Evolutionary conservation across 2,329 filamentous ascomycete genomes (phyloP).

Genomic region (Alternaria solani): DNA sequence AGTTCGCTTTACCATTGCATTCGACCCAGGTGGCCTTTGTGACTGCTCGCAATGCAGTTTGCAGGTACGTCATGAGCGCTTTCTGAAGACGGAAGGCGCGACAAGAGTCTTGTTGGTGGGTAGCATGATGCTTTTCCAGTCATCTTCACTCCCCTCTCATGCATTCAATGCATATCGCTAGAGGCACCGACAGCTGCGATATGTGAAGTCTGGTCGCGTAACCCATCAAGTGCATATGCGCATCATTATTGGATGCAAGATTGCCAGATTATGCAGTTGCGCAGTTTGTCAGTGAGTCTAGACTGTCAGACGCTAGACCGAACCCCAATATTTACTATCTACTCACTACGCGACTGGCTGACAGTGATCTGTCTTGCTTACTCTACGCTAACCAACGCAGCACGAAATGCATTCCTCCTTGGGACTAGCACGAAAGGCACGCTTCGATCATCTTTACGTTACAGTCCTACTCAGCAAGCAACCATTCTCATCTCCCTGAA

Average conservation of each 20-base stretch:
- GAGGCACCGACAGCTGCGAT: neutral
- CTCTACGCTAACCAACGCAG: conserved; percentile 1
- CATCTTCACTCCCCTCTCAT: neutral
- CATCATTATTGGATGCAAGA: neutral
- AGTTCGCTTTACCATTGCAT: neutral
- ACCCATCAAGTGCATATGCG: neutral
- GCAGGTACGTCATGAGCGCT: neutral
- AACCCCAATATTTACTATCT: neutral
- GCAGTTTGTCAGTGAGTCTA: neutral
- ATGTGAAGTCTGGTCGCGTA: neutral
- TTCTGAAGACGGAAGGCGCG: neutral
- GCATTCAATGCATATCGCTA: neutral
- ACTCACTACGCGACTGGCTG: neutral
- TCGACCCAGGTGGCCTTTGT: neutral
- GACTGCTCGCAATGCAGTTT: too few relatives aligned
- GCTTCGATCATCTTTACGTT: neutral
- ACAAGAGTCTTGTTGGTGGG: neutral
- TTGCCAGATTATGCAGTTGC: neutral
- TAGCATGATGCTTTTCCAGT: neutral
- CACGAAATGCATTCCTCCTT: conserved; percentile 10
- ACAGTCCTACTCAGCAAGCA: neutral
- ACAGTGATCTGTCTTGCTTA: neutral
- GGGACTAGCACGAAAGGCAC: neutral
- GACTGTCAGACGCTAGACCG: neutral
- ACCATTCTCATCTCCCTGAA: neutral